Conservation (phyloP, 345 rosid species). For the Salix udensis region DNA sequence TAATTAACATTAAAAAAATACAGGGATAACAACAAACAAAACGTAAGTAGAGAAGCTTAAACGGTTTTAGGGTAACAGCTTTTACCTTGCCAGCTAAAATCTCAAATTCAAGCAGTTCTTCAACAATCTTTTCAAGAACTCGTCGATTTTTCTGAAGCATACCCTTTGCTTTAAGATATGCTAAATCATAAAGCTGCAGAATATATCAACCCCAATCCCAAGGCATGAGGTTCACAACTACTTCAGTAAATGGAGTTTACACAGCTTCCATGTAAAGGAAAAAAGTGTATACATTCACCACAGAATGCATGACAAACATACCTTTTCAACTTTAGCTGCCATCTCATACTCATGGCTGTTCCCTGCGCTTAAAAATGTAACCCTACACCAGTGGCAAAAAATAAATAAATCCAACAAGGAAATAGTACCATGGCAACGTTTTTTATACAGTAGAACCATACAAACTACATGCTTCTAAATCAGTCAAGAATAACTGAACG, state of each 20-base stretch:
- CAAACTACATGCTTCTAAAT: neutral
- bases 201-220: neutral
- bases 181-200: conserved; percentile 72
- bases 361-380: conserved; percentile 80
- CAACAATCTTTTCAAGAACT: conserved; percentile 82
- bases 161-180: conserved; percentile 68
- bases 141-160: conserved; percentile 66
- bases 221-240: conserved; percentile 14
- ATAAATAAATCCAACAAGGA: conserved; percentile 12
- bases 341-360: conserved; percentile 73
- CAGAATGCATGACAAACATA: conserved; percentile 18
- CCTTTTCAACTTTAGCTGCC: conserved; percentile 91
- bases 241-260: neutral
- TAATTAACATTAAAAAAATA: neutral
- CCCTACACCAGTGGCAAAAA: conserved; percentile 39
- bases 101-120: conserved; percentile 83
- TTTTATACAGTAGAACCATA: too few species aligned
- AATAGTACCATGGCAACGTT: neutral
- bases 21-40: neutral
- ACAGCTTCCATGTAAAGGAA: neutral
- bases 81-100: conserved; percentile 82
- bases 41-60: conserved; percentile 2
- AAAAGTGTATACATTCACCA: neutral
- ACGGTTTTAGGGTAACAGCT: conserved; percentile 10
- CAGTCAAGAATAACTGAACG: neutral